Percentiles rank a stretch among this genome's conserved stretches.
These are phyloP conservation scores for Colletotrichum chlorophyti DNA, from an alignment of 2,329 filamentous ascomycete genomes.

Conservation along the genomic window DNA sequence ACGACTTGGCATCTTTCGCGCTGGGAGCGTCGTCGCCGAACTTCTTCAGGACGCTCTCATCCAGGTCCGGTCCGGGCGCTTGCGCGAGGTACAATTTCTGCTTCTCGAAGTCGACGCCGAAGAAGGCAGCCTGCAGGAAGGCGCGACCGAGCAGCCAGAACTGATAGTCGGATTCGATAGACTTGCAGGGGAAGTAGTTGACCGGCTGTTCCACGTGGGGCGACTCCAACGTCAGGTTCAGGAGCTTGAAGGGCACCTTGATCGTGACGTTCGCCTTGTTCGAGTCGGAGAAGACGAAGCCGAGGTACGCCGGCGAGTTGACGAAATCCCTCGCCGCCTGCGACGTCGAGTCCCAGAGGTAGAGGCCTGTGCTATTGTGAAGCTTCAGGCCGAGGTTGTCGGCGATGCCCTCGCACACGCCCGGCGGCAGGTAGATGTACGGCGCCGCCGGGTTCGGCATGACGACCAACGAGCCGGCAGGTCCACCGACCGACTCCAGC, in stretches of 20 bases:
- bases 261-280: constrained; percentile 44
- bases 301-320: constrained; percentile 47
- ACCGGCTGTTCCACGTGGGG: constrained; percentile 37
- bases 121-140: constrained; percentile 31
- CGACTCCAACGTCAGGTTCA: constrained; percentile 47
- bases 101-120: constrained; percentile 28
- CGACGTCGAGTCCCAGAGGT: constrained; percentile 46
- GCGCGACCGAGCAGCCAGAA: constrained; percentile 30
- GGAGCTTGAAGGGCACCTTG: constrained; percentile 48
- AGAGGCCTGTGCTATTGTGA: constrained; percentile 42
- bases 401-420: constrained; percentile 46
- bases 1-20: background rate
- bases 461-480: constrained; percentile 13
- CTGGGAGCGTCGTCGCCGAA: background rate
- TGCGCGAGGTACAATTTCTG: constrained; percentile 31
- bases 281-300: constrained; percentile 43
- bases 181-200: constrained; percentile 32
- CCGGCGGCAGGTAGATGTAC: constrained; percentile 46
- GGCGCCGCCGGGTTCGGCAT: constrained; percentile 37
- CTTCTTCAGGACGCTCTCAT: constrained; percentile 16
- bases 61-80: constrained; percentile 28
- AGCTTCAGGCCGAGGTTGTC: constrained; percentile 44
- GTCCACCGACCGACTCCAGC: constrained; percentile 22
- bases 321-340: constrained; percentile 42
- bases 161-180: background rate